Evolutionary conservation across 148 eudicot genomes (phyloP), one percentile per base, ranked within the genome.

Genomic region (Cornus kousa): DNA sequence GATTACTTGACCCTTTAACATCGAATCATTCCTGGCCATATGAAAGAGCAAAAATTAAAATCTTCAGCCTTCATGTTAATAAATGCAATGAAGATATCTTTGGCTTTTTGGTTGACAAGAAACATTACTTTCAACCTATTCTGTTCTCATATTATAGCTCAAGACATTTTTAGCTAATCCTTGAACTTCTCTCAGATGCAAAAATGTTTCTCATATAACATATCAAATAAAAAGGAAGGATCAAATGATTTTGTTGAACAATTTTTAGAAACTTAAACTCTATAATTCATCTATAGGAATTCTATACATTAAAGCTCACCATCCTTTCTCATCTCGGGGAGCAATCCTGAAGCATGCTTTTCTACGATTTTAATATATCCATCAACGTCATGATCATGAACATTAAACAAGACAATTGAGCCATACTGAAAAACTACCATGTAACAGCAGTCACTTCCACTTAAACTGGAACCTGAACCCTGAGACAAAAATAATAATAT

Each of bases 361-460:
- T 86, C 86, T 23, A 93, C 97, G 78, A 91, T 86, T 84, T 93
- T 91, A 78, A 95, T 77, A 86, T 85, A 93, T 80, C 87, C 90
- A 80, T 95, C 97, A 86, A 93, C 88, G 76, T 93, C 93, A 70
- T 89, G 86, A 71, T 93, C 97, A 74, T 82, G 90, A 48, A 89
- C 98, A 86, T 95, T 95, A 83, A 95, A 93, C 87, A 95, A 80
- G 77, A 95, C 97, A 67, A 93, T 86, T 23, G 98, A 95, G 64
- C 98, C 98, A 84, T 95, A 95, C 77, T 95, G 98, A 71, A 90
- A 95, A 80, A 92, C 97, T 73, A 93, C 90, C 94, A 95, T 86
- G 87, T 87, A 95, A 82, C 91, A 86, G 83, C 91, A 86, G 72
- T 91, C 90, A 77, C 91, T 95, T 67, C 94, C 97, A 72, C 90